Conservation (phyloP, 1,284 basidiomycete species). For the Rhodotorula sp. region DNA sequence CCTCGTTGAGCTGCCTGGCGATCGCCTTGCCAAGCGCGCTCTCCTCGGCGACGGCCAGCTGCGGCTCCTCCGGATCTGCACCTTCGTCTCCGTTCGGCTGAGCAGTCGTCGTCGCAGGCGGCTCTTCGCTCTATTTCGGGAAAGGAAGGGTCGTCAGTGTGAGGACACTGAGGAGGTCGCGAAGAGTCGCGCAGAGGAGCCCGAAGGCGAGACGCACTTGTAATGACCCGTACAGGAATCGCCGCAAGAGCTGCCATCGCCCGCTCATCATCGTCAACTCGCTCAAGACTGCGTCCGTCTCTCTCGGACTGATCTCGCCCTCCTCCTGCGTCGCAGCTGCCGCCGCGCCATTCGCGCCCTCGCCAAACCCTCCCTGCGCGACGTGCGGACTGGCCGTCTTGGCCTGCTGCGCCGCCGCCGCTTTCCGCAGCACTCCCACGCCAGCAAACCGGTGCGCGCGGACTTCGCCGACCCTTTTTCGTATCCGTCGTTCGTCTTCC, state of each 20-base stretch:
- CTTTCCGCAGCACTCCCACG: background rate
- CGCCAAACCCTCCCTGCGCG: conserved; percentile 11
- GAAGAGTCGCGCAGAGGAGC: background rate
- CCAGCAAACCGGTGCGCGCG: conserved; percentile 13
- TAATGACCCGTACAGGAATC: conserved; percentile 72
- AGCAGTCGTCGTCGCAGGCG: background rate
- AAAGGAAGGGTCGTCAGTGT: too few species aligned
- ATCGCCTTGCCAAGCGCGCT: conserved; percentile 61
- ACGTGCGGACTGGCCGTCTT: conserved; percentile 16
- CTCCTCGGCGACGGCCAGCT: conserved; percentile 54
- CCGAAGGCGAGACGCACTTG: conserved; percentile 51
- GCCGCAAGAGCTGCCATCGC: conserved; percentile 85
- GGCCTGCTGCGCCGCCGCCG: background rate
- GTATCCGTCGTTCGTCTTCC: conserved; percentile 74
- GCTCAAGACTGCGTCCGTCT: conserved; percentile 81
- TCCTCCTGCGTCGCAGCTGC: conserved; percentile 55
- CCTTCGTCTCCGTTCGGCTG: background rate
- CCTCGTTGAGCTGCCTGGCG: conserved; percentile 66
- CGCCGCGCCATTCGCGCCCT: conserved; percentile 1
- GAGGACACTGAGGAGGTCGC: background rate
- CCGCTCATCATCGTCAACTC: conserved; percentile 87
- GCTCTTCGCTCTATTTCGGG: conserved; percentile 33
- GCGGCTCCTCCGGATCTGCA: conserved; percentile 36
- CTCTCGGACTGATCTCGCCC: conserved; percentile 73
- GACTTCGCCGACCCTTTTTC: conserved; percentile 44